Conservation (phyloP, 2,329 filamentous ascomycete species). For the Cephalotrichum gorgonifer region DNA sequence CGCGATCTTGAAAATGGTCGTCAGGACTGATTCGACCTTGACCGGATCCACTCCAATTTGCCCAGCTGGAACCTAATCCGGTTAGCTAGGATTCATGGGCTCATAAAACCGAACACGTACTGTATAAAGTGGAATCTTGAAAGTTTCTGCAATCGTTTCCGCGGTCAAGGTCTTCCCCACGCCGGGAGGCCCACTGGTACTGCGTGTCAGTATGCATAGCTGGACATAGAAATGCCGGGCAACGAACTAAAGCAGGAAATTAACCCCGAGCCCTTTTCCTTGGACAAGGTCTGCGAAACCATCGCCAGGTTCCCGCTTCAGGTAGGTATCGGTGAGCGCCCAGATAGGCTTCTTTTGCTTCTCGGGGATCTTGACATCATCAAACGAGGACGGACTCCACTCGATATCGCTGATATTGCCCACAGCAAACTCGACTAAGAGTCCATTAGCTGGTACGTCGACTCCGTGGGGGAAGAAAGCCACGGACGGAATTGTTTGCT, state of each 20-base stretch:
- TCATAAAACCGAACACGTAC: not conserved
- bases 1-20: conserved; percentile 10
- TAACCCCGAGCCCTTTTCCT: not conserved
- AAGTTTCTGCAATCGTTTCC: not conserved
- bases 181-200: not conserved
- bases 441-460: not conserved
- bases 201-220: not conserved
- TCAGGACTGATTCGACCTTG: conserved; percentile 6
- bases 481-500: not conserved
- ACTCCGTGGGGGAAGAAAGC: not conserved
- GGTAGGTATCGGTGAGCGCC: not conserved
- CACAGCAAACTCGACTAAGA: conserved; percentile 1
- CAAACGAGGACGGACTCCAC: not conserved
- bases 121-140: not conserved
- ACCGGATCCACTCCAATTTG: conserved; percentile 6
- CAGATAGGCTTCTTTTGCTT: not conserved
- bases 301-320: not conserved
- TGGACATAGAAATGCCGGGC: not conserved
- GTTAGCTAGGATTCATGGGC: not conserved
- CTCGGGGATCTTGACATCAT: not conserved
- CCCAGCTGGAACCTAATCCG: not conserved
- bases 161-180: not conserved
- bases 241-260: conserved; percentile 1
- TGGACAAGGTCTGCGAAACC: not conserved
- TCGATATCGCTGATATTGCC: not conserved